Evolutionary conservation across 2,329 filamentous ascomycete species (phyloP).

Genomic region (Trichophyton mentagrophytes): DNA sequence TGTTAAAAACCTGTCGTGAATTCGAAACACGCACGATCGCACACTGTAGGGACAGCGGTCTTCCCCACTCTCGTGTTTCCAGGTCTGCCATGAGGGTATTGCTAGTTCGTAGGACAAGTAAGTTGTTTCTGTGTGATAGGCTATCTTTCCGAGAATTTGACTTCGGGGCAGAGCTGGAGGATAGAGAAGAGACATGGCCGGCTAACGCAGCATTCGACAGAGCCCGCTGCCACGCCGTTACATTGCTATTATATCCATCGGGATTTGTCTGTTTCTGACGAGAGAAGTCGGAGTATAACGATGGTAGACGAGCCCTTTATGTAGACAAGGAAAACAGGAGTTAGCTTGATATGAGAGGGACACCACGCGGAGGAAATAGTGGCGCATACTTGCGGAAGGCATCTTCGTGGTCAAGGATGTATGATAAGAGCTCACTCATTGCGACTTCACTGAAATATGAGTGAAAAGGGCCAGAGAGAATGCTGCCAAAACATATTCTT

Average conservation of each 20-base stretch:
- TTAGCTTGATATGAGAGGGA: not conserved
- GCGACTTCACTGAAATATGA: not conserved
- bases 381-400: slow-evolving; percentile 38
- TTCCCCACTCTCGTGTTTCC: slow-evolving; percentile 64
- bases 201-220: slow-evolving; percentile 55
- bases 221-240: slow-evolving; percentile 63
- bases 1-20: no score
- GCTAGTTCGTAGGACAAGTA: slow-evolving; percentile 40
- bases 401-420: slow-evolving; percentile 47
- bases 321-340: not conserved
- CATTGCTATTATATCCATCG: slow-evolving; percentile 71
- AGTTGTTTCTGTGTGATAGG: slow-evolving; percentile 28
- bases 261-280: slow-evolving; percentile 64
- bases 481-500: not conserved
- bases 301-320: slow-evolving; percentile 50
- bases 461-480: not conserved
- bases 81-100: slow-evolving; percentile 57
- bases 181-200: slow-evolving; percentile 42
- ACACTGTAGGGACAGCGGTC: slow-evolving; percentile 64
- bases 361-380: not conserved
- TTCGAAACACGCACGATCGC: slow-evolving; percentile 44
- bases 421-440: slow-evolving; percentile 53
- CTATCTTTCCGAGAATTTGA: not conserved
- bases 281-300: slow-evolving; percentile 78
- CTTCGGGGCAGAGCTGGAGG: slow-evolving; percentile 11